phyloP scores from a whole-genome alignment of 1,284 basidiomycete species.

The Porodaedalea pini region DNA sequence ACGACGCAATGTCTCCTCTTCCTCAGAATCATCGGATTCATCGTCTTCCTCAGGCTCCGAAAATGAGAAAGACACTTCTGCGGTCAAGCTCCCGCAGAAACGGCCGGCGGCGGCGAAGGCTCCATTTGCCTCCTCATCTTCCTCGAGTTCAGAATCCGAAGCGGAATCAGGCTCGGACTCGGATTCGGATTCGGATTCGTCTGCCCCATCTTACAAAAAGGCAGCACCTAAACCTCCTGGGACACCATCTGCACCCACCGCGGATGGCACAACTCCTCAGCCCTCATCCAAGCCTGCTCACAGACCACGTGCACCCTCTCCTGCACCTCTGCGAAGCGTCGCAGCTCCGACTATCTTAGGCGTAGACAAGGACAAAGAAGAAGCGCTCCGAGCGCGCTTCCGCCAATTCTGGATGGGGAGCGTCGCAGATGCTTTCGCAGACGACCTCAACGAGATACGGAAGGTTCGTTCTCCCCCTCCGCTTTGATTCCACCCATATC shows the following conservation, averaged over 20 bases:
- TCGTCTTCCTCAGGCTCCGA: conserved; percentile 28
- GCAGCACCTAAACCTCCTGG: not conserved
- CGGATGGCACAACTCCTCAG: conserved; percentile 21
- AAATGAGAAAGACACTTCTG: conserved; percentile 8
- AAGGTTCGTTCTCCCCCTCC: conserved; percentile 46
- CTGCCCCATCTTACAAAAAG: conserved; percentile 15
- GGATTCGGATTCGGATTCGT: conserved; percentile 26
- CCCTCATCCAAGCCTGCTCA: conserved; percentile 3
- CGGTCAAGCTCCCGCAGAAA: conserved; percentile 18
- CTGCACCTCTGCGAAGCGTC: conserved; percentile 53
- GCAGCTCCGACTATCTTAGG: conserved; percentile 32
- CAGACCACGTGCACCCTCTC: conserved; percentile 49
- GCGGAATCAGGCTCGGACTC: conserved; percentile 21
- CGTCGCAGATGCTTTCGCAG: conserved; percentile 72
- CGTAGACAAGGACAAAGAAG: conserved; percentile 41
- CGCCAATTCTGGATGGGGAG: conserved; percentile 78
- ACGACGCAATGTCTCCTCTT: conserved; percentile 37
- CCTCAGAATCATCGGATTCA: conserved; percentile 28
- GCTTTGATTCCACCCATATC: not conserved
- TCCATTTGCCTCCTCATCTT: conserved; percentile 19
- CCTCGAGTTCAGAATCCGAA: conserved; percentile 24
- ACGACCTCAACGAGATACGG: conserved; percentile 72
- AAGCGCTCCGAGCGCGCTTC: conserved; percentile 58
- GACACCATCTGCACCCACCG: conserved; percentile 1
- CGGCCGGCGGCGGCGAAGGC: conserved; percentile 17